Base-by-base conservation (phyloP, 164 flowering plant genomes). In the Vitis amurensis region DNA sequence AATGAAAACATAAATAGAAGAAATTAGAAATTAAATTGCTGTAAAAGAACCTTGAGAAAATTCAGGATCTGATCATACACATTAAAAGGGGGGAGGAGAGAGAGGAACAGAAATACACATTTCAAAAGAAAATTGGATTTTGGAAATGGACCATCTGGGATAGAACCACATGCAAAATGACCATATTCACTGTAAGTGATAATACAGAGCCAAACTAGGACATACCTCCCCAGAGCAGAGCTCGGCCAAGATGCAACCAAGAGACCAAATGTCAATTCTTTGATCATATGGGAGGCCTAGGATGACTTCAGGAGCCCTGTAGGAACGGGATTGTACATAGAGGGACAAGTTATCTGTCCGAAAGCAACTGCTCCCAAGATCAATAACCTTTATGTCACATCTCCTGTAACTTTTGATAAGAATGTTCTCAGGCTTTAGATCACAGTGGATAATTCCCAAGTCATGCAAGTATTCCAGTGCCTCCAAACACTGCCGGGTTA, bases 301-400 rank as follows among this genome's bases (percentile, higher is more conserved):
- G 56, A 92, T 92, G 70, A 94, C 97, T 84, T 94, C 99, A 13
- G 99, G 99, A 72, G 99, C 99, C 77, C 99, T 82, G 67, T 92
- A 94, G 29, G 99, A 94, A 61, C 99, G 95, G 51, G 99, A 94
- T 78, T 94, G 97, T 50, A 94, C 91, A 64, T 94, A 94, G n/a
- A 88, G 76, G 81, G 93, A 86, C 78, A 94, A 71, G 80, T 85
- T 87, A 81, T 94, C 99, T n/a, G 85, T 75, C 53, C 74, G 77
- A 80, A 94, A 94, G 79, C 99, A 94, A 74, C 99, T 94, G 80
- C 97, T 94, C 64, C 99, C 99, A 16, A 94, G 97, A 85, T 94
- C 99, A 63, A 94, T 94, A 56, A 94, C 80, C 69, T 94, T 94
- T 57, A 94, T 86, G 82, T 91, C 92, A 62, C 93, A 86, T 85